Conservation (phyloP, 108 stramenopile species). For the Aurantiochytrium sp. region DNA sequence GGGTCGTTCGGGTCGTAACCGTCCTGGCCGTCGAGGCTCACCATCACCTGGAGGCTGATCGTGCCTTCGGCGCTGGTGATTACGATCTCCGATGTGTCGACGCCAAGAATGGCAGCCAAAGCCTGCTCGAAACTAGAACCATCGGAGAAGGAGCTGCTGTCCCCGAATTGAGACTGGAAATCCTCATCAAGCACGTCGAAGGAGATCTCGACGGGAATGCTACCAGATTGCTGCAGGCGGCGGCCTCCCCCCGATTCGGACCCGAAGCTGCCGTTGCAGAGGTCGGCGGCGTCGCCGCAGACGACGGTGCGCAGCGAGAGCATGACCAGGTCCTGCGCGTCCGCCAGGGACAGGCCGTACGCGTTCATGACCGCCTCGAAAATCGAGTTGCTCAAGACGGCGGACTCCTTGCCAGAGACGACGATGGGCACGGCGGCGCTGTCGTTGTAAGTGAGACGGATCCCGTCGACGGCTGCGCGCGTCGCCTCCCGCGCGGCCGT, state of each 20-base stretch:
- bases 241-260: too few species aligned
- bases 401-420: too few species aligned
- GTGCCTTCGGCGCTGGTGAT: not conserved
- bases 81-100: not conserved
- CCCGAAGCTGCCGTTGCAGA: too few species aligned
- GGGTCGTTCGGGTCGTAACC: not conserved
- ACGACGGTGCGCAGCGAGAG: too few species aligned
- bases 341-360: too few species aligned
- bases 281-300: too few species aligned
- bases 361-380: too few species aligned
- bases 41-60: not conserved
- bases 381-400: too few species aligned
- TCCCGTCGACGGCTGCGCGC: too few species aligned
- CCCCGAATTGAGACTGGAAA: not conserved
- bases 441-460: too few species aligned
- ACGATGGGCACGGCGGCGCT: too few species aligned
- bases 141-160: not conserved
- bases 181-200: not conserved
- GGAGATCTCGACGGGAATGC: not conserved
- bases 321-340: too few species aligned
- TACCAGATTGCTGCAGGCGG: not conserved
- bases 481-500: not conserved
- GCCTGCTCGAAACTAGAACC: not conserved
- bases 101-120: not conserved
- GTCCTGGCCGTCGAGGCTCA: not conserved